Evolutionary conservation across 176 grass and related monocot genomes (phyloP).

Genomic region (Pontederia paniculata): DNA sequence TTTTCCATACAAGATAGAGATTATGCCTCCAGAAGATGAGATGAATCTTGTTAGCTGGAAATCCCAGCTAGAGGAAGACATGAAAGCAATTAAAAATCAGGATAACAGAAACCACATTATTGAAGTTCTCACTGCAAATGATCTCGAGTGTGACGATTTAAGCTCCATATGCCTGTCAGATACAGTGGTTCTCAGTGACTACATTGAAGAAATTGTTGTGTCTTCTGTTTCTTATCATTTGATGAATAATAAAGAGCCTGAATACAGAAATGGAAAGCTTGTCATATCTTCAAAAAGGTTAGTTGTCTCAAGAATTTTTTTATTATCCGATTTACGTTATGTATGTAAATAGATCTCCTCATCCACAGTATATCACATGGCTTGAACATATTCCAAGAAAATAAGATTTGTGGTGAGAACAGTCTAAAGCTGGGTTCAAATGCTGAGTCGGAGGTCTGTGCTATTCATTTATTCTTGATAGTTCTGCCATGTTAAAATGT

Average conservation of each 20-base stretch:
- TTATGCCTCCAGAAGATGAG: conserved; percentile 71
- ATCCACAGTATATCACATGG: conserved; percentile 22
- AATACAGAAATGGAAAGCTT: conserved; percentile 94
- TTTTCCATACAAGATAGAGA: conserved; percentile 76
- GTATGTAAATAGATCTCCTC: conserved; percentile 2
- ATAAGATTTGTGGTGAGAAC: conserved; percentile 47
- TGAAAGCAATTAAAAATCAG: conserved; percentile 54
- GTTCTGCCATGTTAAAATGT: conserved; percentile 18
- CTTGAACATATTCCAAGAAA: conserved; percentile 87
- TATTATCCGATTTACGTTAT: conserved; percentile 4
- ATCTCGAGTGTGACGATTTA: conserved; percentile 91
- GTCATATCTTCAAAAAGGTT: conserved; percentile 84
- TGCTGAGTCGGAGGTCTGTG: conserved; percentile 44
- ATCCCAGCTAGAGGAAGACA: conserved; percentile 64
- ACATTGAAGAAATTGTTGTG: conserved; percentile 88
- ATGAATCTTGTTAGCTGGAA: conserved; percentile 62
- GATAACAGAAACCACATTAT: conserved; percentile 93
- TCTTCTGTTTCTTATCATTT: conserved; percentile 87
- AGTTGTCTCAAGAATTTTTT: neutral
- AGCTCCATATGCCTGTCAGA: conserved; percentile 72
- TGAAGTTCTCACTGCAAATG: conserved; percentile 80
- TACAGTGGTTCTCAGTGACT: conserved; percentile 66
- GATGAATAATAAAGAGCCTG: conserved; percentile 66
- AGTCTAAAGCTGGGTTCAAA: conserved; percentile 70
- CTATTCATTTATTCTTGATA: conserved; percentile 2